phyloP scores from a whole-genome alignment of 352 stramenopile genomes.

The Phytopythium ostracodes region DNA sequence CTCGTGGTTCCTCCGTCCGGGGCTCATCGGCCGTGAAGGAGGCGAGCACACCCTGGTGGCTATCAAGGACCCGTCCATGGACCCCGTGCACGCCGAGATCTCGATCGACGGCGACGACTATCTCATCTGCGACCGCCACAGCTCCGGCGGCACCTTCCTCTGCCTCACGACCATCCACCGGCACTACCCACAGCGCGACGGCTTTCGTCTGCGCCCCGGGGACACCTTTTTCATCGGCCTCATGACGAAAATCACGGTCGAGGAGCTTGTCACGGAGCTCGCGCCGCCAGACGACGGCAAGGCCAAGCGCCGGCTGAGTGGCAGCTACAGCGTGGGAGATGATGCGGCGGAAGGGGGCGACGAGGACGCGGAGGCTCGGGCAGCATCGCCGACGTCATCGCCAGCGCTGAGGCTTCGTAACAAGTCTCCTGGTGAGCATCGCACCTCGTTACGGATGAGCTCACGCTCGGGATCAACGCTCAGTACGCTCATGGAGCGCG shows the following conservation, averaged over 20 bases:
- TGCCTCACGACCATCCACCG: constrained; percentile 67
- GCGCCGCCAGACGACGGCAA: not conserved
- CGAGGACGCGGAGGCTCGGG: not conserved
- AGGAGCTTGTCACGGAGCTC: constrained; percentile 19
- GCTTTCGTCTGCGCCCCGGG: constrained; percentile 47
- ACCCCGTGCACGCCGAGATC: constrained; percentile 59
- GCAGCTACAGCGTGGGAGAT: not conserved
- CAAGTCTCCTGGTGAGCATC: not conserved
- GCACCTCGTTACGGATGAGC: not conserved
- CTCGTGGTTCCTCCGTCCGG: constrained; percentile 56
- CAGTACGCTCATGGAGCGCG: not conserved
- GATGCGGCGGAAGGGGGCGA: not conserved
- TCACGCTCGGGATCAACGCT: not conserved
- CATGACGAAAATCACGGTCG: constrained; percentile 21
- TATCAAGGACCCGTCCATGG: constrained; percentile 61
- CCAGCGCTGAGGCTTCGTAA: not conserved
- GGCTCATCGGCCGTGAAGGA: constrained; percentile 55
- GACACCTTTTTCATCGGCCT: constrained; percentile 48
- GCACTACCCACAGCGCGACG: constrained; percentile 64
- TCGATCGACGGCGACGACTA: constrained; percentile 61
- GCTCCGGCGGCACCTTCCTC: constrained; percentile 50
- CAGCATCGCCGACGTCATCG: not conserved
- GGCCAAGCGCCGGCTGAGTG: not conserved
- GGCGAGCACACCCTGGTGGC: constrained; percentile 40
- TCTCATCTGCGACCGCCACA: constrained; percentile 46